Conservation (phyloP, 1,284 basidiomycete species). For the Lignosus rhinocerotis region DNA sequence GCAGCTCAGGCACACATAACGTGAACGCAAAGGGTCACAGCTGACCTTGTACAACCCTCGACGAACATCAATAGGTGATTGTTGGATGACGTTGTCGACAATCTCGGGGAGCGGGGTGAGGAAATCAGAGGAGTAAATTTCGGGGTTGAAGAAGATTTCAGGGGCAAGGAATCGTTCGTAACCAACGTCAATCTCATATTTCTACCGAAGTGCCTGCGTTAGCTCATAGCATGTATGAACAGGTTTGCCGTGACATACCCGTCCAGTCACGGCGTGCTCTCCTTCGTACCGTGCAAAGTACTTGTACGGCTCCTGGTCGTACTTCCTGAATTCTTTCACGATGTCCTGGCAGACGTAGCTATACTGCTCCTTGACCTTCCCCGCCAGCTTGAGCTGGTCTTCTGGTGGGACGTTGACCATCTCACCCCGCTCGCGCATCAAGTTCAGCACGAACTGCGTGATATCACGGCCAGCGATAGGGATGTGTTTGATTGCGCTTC, state of each 20-base stretch:
- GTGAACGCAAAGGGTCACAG: slow-evolving; percentile 1
- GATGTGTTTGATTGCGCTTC: slow-evolving; percentile 98
- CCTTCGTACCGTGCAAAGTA: slow-evolving; percentile 95
- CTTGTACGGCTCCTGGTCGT: slow-evolving; percentile 95
- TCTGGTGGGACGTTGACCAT: slow-evolving; percentile 91
- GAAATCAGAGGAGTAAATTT: slow-evolving; percentile 98
- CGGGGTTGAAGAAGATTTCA: slow-evolving; percentile 99
- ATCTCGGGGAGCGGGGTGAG: slow-evolving; percentile 96
- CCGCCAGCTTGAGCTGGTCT: slow-evolving; percentile 89
- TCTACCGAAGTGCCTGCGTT: slow-evolving; percentile 43
- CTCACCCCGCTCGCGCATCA: slow-evolving; percentile 95
- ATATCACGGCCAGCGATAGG: slow-evolving; percentile 99
- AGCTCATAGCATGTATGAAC: background rate
- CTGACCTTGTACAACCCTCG: slow-evolving; percentile 90
- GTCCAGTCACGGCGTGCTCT: slow-evolving; percentile 90
- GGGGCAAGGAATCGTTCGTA: slow-evolving; percentile 99
- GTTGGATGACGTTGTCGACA: slow-evolving; percentile 95
- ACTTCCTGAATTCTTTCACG: slow-evolving; percentile 98
- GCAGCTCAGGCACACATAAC: background rate
- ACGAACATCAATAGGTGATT: slow-evolving; percentile 94
- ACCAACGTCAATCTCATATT: slow-evolving; percentile 92
- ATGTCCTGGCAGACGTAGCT: slow-evolving; percentile 99
- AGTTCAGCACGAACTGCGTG: slow-evolving; percentile 94
- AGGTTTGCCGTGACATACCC: slow-evolving; percentile 53
- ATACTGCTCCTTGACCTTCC: slow-evolving; percentile 98